Evolutionary conservation across 495 filamentous ascomycete species (phyloP).

Genomic region (Trichoderma parareesei): DNA sequence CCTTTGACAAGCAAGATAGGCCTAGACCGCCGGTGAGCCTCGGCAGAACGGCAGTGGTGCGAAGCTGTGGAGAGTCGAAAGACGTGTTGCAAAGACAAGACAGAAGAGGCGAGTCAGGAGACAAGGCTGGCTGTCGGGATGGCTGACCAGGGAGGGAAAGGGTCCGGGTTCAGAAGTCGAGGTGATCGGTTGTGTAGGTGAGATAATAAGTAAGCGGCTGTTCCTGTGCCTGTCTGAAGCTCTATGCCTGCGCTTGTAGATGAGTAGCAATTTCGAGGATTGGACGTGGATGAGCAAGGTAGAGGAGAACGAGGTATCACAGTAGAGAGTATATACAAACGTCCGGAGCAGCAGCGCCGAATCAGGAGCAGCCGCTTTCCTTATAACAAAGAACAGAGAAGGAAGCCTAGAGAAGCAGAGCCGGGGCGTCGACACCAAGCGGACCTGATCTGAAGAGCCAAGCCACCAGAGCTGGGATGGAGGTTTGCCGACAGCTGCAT

Average conservation of each 20-base stretch:
- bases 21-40: slow-evolving; percentile 5
- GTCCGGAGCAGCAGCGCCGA: no score
- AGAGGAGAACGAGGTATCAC: no score
- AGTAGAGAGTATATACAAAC: no score
- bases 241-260: no score
- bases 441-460: neutral
- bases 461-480: neutral
- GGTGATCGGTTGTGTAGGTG: neutral
- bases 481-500: neutral
- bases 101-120: slow-evolving; percentile 1
- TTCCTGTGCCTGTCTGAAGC: no score
- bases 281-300: no score
- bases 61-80: neutral
- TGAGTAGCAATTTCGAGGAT: no score
- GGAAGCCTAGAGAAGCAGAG: neutral
- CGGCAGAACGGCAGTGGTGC: neutral
- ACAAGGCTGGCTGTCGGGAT: neutral
- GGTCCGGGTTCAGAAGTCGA: neutral
- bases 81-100: neutral
- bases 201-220: no score
- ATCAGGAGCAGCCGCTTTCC: no score
- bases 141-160: neutral
- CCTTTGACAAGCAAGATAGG: neutral
- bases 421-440: neutral
- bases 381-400: neutral